Percentiles rank a stretch among this genome's conserved stretches.
Evolutionary conservation across 164 flowering plant species (phyloP).

Genomic region (Malania oleifera): DNA sequence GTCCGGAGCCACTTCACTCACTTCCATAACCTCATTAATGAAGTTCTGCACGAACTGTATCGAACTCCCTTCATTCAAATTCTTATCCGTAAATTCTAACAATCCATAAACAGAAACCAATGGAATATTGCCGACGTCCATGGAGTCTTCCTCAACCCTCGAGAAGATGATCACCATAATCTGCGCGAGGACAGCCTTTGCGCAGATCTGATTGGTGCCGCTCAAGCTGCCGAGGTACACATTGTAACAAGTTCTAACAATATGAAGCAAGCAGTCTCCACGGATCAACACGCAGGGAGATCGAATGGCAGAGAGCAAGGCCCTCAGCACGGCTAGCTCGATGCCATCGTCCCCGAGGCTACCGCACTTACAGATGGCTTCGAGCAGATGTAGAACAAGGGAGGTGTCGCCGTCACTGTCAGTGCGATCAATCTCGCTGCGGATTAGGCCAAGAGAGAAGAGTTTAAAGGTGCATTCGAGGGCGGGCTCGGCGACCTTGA

Average conservation of each 20-base stretch:
- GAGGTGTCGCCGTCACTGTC: not conserved
- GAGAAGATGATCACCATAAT: slow-evolving; percentile 71
- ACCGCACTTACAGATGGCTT: slow-evolving; percentile 54
- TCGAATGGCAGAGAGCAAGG: slow-evolving; percentile 53
- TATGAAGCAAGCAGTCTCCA: slow-evolving; percentile 60
- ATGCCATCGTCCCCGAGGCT: slow-evolving; percentile 63
- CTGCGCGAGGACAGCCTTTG: slow-evolving; percentile 86
- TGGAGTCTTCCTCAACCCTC: slow-evolving; percentile 66
- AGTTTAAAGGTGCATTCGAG: slow-evolving; percentile 64
- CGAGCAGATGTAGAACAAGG: slow-evolving; percentile 35
- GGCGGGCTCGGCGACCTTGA: slow-evolving; percentile 81
- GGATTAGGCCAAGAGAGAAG: slow-evolving; percentile 54
- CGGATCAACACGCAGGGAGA: slow-evolving; percentile 52
- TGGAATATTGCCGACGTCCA: slow-evolving; percentile 37
- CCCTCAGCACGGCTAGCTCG: slow-evolving; percentile 62
- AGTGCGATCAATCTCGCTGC: slow-evolving; percentile 45
- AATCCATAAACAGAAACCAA: slow-evolving; percentile 56
- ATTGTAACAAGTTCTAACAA: slow-evolving; percentile 82
- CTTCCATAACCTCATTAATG: slow-evolving; percentile 55
- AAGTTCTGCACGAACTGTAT: slow-evolving; percentile 71
- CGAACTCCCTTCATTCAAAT: slow-evolving; percentile 69
- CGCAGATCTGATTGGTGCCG: slow-evolving; percentile 92
- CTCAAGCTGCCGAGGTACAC: slow-evolving; percentile 76
- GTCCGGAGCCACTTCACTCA: slow-evolving; percentile 31
- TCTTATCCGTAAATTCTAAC: slow-evolving; percentile 77